A percentile compares a stretch with the other conserved stretches of the same genome.
These are phyloP conservation scores for Puccinia hordei DNA, from an alignment of 1,284 basidiomycete species.

Conservation along the genomic window DNA sequence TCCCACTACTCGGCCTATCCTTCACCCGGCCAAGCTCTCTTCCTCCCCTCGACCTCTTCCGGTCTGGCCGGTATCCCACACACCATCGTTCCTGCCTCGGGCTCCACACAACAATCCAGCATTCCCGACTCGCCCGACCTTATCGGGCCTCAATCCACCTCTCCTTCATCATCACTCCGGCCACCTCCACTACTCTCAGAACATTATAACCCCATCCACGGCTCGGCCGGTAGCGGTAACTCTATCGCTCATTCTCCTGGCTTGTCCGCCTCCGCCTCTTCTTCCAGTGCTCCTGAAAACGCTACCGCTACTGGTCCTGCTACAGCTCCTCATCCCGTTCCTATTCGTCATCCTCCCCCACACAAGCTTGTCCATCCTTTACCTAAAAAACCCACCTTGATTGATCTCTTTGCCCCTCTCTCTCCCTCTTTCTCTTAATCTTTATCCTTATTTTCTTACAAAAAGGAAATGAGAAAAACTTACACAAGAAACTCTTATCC, in stretches of 20 bases:
- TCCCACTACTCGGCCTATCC: background rate
- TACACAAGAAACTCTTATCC: no score
- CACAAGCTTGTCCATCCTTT: slow-evolving; percentile 35
- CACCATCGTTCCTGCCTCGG: background rate
- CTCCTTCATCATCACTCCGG: background rate
- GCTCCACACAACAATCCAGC: background rate
- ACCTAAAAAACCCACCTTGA: slow-evolving; percentile 48
- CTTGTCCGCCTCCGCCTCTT: background rate
- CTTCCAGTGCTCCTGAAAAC: background rate
- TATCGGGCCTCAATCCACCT: background rate
- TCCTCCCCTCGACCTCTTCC: background rate
- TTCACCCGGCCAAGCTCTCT: background rate
- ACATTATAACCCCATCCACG: background rate
- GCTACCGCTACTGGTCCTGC: background rate
- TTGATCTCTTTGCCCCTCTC: background rate
- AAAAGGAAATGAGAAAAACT: background rate
- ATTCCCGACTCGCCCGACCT: background rate
- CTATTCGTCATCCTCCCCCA: slow-evolving; percentile 3
- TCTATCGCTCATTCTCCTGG: background rate
- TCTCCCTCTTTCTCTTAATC: background rate
- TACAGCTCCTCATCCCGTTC: background rate
- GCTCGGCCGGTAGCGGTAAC: background rate
- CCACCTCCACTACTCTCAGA: background rate
- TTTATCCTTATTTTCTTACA: background rate
- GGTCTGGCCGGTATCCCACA: background rate